These are phyloP conservation scores for Amylostereum areolatum DNA, from an alignment of 1,284 basidiomycete genomes.

Conservation along the genomic window DNA sequence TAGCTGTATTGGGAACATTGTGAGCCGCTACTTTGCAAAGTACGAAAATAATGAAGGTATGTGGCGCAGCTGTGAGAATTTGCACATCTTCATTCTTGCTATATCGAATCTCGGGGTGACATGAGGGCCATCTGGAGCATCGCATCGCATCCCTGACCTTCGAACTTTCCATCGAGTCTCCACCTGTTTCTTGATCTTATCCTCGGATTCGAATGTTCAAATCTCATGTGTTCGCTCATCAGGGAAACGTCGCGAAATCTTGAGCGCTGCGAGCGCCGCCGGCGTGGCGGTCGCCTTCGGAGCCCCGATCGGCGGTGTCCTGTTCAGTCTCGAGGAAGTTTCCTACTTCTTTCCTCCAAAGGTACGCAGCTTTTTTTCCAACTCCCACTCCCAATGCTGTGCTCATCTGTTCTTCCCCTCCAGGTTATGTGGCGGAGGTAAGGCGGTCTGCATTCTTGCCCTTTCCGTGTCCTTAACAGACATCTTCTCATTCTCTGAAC, in stretches of 20 bases:
- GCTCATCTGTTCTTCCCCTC: constrained; percentile 4
- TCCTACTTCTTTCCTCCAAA: constrained; percentile 95
- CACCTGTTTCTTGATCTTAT: too few relatives aligned
- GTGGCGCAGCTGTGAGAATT: constrained; percentile 8
- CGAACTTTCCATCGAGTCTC: too few relatives aligned
- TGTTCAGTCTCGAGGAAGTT: constrained; percentile 92
- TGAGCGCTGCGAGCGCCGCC: constrained; percentile 89
- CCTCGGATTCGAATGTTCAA: too few relatives aligned
- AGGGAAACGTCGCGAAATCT: constrained; percentile 88
- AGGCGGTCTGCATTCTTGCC: constrained; percentile 7
- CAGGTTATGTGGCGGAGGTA: constrained; percentile 87
- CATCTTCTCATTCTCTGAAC: not conserved
- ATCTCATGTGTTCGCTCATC: not conserved
- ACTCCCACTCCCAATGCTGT: not conserved
- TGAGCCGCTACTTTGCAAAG: constrained; percentile 82
- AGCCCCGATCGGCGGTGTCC: constrained; percentile 87
- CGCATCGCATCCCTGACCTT: too few relatives aligned
- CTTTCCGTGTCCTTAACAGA: not conserved
- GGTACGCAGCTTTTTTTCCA: constrained; percentile 30
- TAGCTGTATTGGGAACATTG: constrained; percentile 91
- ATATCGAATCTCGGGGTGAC: too few relatives aligned
- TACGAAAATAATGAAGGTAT: constrained; percentile 91
- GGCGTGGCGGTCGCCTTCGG: constrained; percentile 91
- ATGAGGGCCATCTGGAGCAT: too few relatives aligned
- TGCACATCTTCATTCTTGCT: not conserved